A percentile compares a stretch with the other conserved stretches of the same genome.
These are phyloP conservation scores for Globisporangium perplexum DNA, from an alignment of 352 stramenopile genomes.

Conservation along the genomic window DNA sequence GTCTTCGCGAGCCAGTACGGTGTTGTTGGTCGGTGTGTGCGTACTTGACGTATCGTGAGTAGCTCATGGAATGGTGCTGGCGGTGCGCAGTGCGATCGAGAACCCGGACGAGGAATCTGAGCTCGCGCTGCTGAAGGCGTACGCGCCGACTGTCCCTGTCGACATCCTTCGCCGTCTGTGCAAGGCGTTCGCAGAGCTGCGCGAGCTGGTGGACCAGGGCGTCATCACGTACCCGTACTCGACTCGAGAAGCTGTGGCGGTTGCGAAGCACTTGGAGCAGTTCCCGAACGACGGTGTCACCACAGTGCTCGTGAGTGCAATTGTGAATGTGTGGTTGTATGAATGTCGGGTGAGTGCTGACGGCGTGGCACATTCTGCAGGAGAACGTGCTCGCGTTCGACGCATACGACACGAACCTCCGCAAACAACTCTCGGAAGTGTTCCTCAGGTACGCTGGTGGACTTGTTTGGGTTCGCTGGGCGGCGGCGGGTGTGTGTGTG, in stretches of 20 bases:
- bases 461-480: not conserved
- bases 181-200: conserved; percentile 88
- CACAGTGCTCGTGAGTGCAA: conserved; percentile 45
- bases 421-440: conserved; percentile 66
- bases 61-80: conserved; percentile 1
- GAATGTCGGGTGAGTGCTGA: not conserved
- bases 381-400: conserved; percentile 96
- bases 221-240: conserved; percentile 94
- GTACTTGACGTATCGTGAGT: not conserved
- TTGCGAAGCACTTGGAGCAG: conserved; percentile 91
- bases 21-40: not conserved
- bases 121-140: conserved; percentile 84
- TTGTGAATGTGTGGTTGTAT: not conserved
- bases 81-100: conserved; percentile 57
- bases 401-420: conserved; percentile 69
- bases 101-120: conserved; percentile 91
- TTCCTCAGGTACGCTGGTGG: conserved; percentile 56
- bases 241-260: conserved; percentile 90
- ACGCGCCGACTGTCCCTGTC: conserved; percentile 80
- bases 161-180: conserved; percentile 83
- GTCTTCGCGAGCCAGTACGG: conserved; percentile 90
- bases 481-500: not conserved
- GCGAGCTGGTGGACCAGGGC: conserved; percentile 83
- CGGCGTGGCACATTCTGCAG: conserved; percentile 21
- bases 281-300: conserved; percentile 91